Conservation (phyloP, 1,284 basidiomycete genomes). For the Phellopilus nigrolimitatus region DNA sequence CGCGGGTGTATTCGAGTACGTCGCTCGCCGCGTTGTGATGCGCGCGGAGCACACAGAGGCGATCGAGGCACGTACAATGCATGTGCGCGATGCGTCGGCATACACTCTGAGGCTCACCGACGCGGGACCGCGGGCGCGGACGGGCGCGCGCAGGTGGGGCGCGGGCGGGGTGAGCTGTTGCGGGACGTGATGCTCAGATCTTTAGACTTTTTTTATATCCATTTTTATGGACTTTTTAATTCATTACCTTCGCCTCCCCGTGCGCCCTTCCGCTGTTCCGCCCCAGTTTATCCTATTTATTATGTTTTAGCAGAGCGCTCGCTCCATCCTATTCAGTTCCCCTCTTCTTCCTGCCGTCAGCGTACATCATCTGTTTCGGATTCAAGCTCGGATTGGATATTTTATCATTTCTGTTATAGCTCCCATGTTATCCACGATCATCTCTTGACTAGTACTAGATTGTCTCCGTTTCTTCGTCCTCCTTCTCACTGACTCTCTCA, state of each 20-base stretch:
- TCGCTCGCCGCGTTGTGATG: slow-evolving; percentile 52
- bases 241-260: too few relatives aligned
- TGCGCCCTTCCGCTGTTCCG: background rate
- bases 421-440: too few relatives aligned
- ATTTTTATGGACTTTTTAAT: background rate
- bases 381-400: too few relatives aligned
- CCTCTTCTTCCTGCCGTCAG: slow-evolving; percentile 1
- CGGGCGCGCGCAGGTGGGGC: background rate
- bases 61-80: slow-evolving; percentile 30
- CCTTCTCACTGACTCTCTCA: too few relatives aligned
- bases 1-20: slow-evolving; percentile 61
- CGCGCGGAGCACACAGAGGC: slow-evolving; percentile 62
- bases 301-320: too few relatives aligned
- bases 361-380: background rate
- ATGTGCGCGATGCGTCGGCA: slow-evolving; percentile 25
- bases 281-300: background rate
- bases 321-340: too few relatives aligned
- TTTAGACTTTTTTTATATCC: background rate
- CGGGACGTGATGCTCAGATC: slow-evolving; percentile 2
- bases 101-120: slow-evolving; percentile 23
- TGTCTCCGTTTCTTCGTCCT: too few relatives aligned
- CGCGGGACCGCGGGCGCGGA: background rate
- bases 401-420: too few relatives aligned
- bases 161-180: slow-evolving; percentile 10
- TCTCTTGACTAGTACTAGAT: too few relatives aligned